Evolutionary conservation across 1,139 yeast genomes (phyloP).

Genomic region (Geotrichum carabidarum): DNA sequence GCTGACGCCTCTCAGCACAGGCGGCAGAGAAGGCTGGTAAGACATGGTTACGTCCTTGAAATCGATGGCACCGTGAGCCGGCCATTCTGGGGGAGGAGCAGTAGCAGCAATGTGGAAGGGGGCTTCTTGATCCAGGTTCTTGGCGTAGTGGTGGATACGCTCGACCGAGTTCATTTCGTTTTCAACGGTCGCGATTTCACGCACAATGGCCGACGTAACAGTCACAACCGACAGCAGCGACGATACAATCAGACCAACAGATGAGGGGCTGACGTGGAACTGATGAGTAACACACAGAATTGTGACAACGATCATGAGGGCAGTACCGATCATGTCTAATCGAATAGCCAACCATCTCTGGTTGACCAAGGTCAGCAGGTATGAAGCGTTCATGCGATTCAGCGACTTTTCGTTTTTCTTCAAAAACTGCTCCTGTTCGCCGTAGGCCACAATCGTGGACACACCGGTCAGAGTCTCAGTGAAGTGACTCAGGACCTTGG

Average conservation of each 20-base stretch:
- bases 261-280: conserved; percentile 57
- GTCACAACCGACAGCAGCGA: conserved; percentile 33
- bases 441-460: conserved; percentile 63
- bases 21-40: conserved; percentile 72
- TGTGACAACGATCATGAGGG: conserved; percentile 45
- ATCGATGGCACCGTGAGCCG: conserved; percentile 50
- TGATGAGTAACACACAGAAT: conserved; percentile 60
- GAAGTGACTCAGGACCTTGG: conserved; percentile 71
- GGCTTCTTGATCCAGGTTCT: conserved; percentile 62
- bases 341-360: conserved; percentile 77
- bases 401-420: conserved; percentile 47
- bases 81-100: conserved; percentile 61
- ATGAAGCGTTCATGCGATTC: conserved; percentile 67
- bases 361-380: conserved; percentile 57
- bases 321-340: conserved; percentile 51
- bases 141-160: conserved; percentile 66
- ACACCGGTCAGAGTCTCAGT: conserved; percentile 71
- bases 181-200: conserved; percentile 62
- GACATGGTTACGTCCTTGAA: conserved; percentile 58
- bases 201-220: conserved; percentile 36
- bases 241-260: conserved; percentile 66
- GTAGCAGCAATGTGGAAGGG: conserved; percentile 48
- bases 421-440: conserved; percentile 46
- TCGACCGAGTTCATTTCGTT: conserved; percentile 86
- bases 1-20: conserved; percentile 55